Percentiles rank a stretch among this genome's conserved stretches.
Conservation (phyloP, 305 asterid species). For the Fraxinus sp. region DNA sequence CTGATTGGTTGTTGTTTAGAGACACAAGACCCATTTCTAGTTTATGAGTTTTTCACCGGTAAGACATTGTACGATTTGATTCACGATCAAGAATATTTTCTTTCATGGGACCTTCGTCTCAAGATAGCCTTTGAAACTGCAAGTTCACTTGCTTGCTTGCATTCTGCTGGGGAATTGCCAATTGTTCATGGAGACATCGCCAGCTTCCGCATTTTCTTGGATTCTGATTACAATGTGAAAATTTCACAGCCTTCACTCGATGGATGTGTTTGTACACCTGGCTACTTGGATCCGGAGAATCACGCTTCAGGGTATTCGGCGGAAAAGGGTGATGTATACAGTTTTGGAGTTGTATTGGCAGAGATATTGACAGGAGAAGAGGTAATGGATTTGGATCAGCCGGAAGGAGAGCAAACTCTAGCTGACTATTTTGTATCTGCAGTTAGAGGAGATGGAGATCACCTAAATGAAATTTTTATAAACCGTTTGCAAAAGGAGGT, state of each 20-base stretch:
- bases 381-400: not conserved
- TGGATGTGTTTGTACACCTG: not conserved
- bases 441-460: constrained; percentile 4
- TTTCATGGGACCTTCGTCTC: constrained; percentile 33
- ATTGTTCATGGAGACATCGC: constrained; percentile 32
- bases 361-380: constrained; percentile 34
- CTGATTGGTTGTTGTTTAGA: constrained; percentile 46
- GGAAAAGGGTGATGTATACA: constrained; percentile 33
- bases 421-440: constrained; percentile 8
- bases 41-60: constrained; percentile 26
- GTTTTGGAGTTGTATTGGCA: constrained; percentile 35
- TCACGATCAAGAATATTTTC: not conserved
- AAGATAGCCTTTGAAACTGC: constrained; percentile 36
- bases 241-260: not conserved
- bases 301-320: not conserved
- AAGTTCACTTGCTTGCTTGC: constrained; percentile 26
- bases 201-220: constrained; percentile 24
- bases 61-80: constrained; percentile 29
- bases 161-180: constrained; percentile 5
- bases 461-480: constrained; percentile 8
- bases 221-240: constrained; percentile 21
- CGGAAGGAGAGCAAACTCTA: constrained; percentile 1
- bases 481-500: not conserved
- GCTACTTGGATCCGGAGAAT: constrained; percentile 29
- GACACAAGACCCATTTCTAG: constrained; percentile 34